A percentile compares a stretch with the other conserved stretches of the same genome.
phyloP scores from a whole-genome alignment of 257 asterid species.

The Buddleja alternifolia region DNA sequence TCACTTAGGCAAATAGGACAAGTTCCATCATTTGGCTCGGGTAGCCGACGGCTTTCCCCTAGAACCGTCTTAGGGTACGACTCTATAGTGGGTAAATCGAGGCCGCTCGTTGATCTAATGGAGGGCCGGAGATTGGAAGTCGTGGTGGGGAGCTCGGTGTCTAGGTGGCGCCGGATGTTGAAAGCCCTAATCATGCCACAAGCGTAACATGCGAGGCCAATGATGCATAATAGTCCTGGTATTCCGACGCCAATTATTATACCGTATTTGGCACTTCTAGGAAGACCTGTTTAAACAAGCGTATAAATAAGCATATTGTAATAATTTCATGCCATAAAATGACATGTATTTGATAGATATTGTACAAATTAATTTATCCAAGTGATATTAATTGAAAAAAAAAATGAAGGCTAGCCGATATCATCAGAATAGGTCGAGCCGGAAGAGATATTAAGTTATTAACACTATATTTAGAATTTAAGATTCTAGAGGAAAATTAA shows the following conservation, averaged over 20 bases:
- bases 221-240: conserved; percentile 62
- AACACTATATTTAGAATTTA: no score
- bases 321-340: no score
- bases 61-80: conserved; percentile 70
- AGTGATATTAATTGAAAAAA: no score
- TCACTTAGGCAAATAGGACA: conserved; percentile 82
- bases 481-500: no score
- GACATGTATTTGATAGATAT: no score
- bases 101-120: conserved; percentile 46
- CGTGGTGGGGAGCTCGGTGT: conserved; percentile 37
- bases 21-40: conserved; percentile 50
- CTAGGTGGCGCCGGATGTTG: conserved; percentile 21
- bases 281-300: conserved; percentile 48
- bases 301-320: no score
- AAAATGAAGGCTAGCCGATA: no score
- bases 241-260: conserved; percentile 69
- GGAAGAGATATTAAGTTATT: no score
- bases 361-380: no score
- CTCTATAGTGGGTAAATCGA: conserved; percentile 65
- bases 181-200: conserved; percentile 40
- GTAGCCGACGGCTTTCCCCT: conserved; percentile 75
- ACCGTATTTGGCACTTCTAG: conserved; percentile 72
- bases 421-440: no score
- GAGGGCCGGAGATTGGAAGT: conserved; percentile 31
- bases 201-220: conserved; percentile 53